A percentile compares a stretch with the other conserved stretches of the same genome.
Conservation (phyloP, 352 stramenopile species). For the Phytophthora fragariae region DNA sequence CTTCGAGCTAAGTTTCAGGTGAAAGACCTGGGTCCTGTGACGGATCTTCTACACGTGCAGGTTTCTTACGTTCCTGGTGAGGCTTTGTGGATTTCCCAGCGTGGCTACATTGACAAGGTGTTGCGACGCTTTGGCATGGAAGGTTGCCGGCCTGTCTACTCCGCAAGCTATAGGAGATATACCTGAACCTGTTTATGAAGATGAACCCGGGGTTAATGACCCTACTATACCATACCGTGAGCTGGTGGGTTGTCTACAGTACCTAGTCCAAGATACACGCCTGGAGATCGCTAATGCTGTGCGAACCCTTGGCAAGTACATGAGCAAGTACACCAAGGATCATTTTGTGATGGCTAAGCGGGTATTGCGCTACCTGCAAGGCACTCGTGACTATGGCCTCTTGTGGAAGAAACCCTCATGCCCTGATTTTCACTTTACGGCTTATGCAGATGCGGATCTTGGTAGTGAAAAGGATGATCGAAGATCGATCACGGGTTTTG, state of each 20-base stretch:
- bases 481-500: conserved; percentile 8
- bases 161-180: conserved; percentile 7
- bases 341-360: conserved; percentile 12
- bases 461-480: conserved; percentile 20
- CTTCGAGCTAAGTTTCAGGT: conserved; percentile 10
- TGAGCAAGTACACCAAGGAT: too few relatives aligned
- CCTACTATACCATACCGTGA: conserved; percentile 5
- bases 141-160: background rate
- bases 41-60: too few relatives aligned
- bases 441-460: conserved; percentile 20
- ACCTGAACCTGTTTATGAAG: background rate
- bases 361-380: conserved; percentile 4
- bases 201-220: conserved; percentile 11
- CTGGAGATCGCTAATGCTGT: background rate
- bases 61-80: conserved; percentile 3
- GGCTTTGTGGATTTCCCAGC: conserved; percentile 11
- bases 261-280: too few relatives aligned
- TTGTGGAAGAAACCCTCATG: conserved; percentile 5
- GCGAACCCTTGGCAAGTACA: conserved; percentile 6
- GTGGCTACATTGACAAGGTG: conserved; percentile 16
- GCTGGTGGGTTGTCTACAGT: conserved; percentile 6
- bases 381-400: conserved; percentile 10
- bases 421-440: conserved; percentile 17
- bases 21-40: conserved; percentile 1
- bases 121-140: conserved; percentile 19